Evolutionary conservation across 2,329 filamentous ascomycete species (phyloP).

Genomic region (Penicillium expansum): DNA sequence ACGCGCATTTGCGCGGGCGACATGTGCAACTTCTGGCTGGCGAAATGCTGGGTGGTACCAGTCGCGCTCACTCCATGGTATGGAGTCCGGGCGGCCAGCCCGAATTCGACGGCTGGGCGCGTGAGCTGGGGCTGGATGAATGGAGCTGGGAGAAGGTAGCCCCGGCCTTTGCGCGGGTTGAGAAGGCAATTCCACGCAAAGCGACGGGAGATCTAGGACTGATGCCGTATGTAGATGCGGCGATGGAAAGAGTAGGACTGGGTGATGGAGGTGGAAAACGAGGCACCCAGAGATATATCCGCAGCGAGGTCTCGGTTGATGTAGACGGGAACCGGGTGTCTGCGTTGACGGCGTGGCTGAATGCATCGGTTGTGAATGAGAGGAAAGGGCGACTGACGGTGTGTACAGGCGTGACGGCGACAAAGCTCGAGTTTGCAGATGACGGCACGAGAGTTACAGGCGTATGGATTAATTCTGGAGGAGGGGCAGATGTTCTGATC

Average conservation of each 20-base stretch:
- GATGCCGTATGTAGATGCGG: neutral
- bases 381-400: neutral
- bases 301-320: conserved; percentile 3
- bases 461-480: neutral
- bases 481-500: neutral
- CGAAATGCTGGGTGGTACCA: neutral
- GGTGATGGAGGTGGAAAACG: neutral
- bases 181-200: neutral
- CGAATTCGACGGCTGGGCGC: conserved; percentile 2
- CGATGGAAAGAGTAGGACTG: neutral
- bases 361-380: neutral
- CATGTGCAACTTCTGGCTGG: conserved; percentile 1
- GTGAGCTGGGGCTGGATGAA: neutral
- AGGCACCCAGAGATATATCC: conserved; percentile 1
- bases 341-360: conserved; percentile 1
- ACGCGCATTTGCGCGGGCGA: neutral
- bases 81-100: neutral
- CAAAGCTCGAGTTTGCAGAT: neutral
- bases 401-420: neutral
- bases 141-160: conserved; percentile 3
- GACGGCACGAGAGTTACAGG: neutral
- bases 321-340: neutral
- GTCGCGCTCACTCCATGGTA: conserved; percentile 1
- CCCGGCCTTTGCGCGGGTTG: neutral
- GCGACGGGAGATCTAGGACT: neutral